phyloP scores from a whole-genome alignment of 176 grass and related monocot species.

The Eleusine coracana region DNA sequence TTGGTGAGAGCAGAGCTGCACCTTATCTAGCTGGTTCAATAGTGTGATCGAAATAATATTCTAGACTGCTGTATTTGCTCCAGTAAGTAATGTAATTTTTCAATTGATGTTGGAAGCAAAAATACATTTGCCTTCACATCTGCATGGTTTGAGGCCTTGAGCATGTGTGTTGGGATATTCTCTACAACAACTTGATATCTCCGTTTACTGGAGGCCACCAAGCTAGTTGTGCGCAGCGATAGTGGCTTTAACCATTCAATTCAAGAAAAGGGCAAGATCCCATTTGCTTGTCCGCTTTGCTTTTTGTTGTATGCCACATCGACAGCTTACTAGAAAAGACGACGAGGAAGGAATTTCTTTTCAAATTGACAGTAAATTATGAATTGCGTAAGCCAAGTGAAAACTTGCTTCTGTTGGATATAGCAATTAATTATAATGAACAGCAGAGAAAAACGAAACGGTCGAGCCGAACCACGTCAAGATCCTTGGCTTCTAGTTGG shows the following conservation, averaged over 20 bases:
- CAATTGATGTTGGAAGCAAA: not conserved
- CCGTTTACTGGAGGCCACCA: not conserved
- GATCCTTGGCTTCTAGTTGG: conserved; percentile 1
- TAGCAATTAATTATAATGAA: not conserved
- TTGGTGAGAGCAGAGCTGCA: not conserved
- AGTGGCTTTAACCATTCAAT: conserved; percentile 34
- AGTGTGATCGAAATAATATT: conserved; percentile 8
- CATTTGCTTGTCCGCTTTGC: not conserved
- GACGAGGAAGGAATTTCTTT: not conserved
- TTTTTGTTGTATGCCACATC: not conserved
- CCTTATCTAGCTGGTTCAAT: conserved; percentile 4
- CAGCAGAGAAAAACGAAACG: not conserved
- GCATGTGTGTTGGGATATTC: conserved; percentile 21
- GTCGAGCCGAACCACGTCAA: not conserved
- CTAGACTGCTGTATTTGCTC: not conserved
- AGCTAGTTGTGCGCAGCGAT: not conserved
- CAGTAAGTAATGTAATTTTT: not conserved
- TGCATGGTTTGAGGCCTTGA: not conserved
- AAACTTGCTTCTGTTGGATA: conserved; percentile 29
- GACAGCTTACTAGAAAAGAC: not conserved
- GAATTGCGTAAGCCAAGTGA: conserved; percentile 36
- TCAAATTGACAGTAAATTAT: not conserved
- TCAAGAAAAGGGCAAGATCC: conserved; percentile 37
- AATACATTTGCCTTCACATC: not conserved
- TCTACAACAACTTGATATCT: not conserved